phyloP scores from a whole-genome alignment of 169 alveolate genomes.

The Plasmodium knowlesi region DNA sequence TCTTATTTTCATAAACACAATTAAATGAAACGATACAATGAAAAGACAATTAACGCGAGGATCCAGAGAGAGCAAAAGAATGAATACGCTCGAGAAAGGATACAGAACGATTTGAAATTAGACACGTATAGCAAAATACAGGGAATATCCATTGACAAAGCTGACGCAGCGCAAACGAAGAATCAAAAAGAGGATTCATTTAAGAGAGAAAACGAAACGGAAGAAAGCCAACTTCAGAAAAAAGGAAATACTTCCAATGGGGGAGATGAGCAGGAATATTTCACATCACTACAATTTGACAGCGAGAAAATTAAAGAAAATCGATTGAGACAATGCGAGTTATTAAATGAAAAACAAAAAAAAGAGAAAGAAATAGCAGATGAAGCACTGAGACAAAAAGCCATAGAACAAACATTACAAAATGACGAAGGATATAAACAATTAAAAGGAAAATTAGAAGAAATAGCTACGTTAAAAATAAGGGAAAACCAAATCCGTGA shows the following conservation, averaged over 20 bases:
- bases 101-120: conserved; percentile 28
- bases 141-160: conserved; percentile 44
- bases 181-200: conserved; percentile 1
- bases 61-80: conserved; percentile 71
- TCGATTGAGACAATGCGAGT: conserved; percentile 17
- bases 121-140: conserved; percentile 59
- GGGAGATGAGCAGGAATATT: background rate
- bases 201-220: conserved; percentile 11
- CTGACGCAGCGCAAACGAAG: conserved; percentile 47
- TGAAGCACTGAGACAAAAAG: conserved; percentile 35
- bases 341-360: conserved; percentile 52
- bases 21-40: conserved; percentile 71
- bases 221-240: background rate
- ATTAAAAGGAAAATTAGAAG: conserved; percentile 58
- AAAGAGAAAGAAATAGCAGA: conserved; percentile 64
- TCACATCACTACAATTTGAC: conserved; percentile 30
- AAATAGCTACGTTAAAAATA: conserved; percentile 39
- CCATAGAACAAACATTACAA: conserved; percentile 52
- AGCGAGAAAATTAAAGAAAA: conserved; percentile 37
- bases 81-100: conserved; percentile 71
- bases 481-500: conserved; percentile 71
- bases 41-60: conserved; percentile 38
- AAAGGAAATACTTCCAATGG: background rate
- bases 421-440: conserved; percentile 64
- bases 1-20: background rate